Evolutionary conservation across 2,329 filamentous ascomycete species (phyloP), one percentile per base, ranked within the genome.

Genomic region (Aspergillus fischeri): DNA sequence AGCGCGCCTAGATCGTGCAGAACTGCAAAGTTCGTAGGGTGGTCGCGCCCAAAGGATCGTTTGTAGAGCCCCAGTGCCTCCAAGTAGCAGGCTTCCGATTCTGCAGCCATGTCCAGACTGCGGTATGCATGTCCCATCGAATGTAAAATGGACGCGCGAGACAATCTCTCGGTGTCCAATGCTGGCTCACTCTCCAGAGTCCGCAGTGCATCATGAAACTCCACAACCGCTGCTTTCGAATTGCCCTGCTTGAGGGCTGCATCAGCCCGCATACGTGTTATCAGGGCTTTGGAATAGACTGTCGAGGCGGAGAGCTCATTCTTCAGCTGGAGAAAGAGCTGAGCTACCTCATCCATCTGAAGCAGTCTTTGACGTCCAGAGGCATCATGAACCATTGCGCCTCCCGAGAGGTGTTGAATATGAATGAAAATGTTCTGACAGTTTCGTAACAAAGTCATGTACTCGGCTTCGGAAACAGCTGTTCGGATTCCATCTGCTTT

Each of bases 331-430:
- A 67, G 52, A 51, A 69, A 71, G n/a, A 71, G 49, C n/a, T 62
- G 62, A 2, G 67, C 67, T 32, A 69, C 61, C 55, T 71, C 67
- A 24, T 69, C 68, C 50, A 70, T 66, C 25, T 64, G 58, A n/a
- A 71, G 62, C n/a, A 71, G 63, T 21, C 68, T 60, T 51, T 68
- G 67, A 32, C 68, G 64, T 7, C 68, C 68, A 17, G 65, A 70
- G 10, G 61, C 63, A 56, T 71, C 68, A 42, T 71, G 66, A 21
- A 70, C 65, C 9, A 70, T 58, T 1, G 58, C 61, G 0, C 66
- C 67, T 10, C 66, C 67, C 0, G 66, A 62, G 5, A 65, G 51
- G 32, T 67, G 58, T 38, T 67, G 66, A 45, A 69, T 58, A 49
- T 71, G 68, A 17, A 71, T 53, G 51, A 65, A 70, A 9, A 63